These are phyloP conservation scores for Raddia guianensis DNA, from an alignment of 176 grass and related monocot species.

Conservation along the genomic window DNA sequence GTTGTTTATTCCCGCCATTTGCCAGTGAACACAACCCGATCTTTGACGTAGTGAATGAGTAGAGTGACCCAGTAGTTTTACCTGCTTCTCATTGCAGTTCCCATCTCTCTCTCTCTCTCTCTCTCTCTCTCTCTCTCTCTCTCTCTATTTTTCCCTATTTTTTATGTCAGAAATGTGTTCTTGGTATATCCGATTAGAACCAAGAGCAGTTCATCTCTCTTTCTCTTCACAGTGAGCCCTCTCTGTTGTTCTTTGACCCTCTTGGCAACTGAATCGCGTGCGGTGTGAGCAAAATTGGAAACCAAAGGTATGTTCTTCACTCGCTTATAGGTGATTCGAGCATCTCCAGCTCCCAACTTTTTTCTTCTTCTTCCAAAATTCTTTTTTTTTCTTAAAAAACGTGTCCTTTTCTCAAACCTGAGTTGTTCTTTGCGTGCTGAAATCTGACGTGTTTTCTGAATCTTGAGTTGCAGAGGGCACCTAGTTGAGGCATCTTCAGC, in stretches of 20 bases:
- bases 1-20: conserved; percentile 30
- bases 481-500: neutral
- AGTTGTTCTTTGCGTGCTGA: neutral
- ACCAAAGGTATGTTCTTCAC: conserved; percentile 18
- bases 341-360: neutral
- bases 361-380: neutral
- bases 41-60: conserved; percentile 23
- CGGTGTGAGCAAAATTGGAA: neutral
- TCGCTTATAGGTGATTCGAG: neutral
- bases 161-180: neutral
- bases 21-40: conserved; percentile 13
- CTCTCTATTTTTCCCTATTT: too few relatives aligned
- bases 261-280: neutral
- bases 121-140: too few relatives aligned
- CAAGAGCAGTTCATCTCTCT: conserved; percentile 2
- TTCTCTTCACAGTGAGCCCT: conserved; percentile 7
- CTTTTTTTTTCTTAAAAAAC: neutral
- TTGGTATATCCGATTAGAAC: conserved; percentile 23
- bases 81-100: neutral
- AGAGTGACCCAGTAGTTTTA: neutral
- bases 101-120: neutral
- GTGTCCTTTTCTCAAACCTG: neutral
- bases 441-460: neutral
- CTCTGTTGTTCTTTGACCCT: neutral
- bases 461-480: neutral